Percentiles rank a stretch among this genome's conserved stretches.
Conservation (phyloP, 2,329 filamentous ascomycete species). For the Fusarium pininemorale region DNA sequence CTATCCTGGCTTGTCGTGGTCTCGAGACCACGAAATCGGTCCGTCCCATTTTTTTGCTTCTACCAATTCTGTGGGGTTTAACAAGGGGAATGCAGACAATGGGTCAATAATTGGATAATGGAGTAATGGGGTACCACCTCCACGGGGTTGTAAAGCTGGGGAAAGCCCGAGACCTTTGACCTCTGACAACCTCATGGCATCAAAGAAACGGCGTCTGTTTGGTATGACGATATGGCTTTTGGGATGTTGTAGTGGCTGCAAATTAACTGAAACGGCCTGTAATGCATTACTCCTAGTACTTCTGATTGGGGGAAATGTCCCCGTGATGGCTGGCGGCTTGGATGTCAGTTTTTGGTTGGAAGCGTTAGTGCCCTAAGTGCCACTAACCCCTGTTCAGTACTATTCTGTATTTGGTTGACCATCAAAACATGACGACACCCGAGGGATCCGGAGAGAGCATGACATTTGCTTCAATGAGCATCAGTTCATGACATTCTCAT, state of each 20-base stretch:
- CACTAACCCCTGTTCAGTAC: background rate
- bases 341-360: background rate
- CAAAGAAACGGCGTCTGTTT: background rate
- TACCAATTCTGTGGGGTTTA: constrained; percentile 16
- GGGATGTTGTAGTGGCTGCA: background rate
- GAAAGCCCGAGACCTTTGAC: background rate
- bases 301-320: constrained; percentile 2
- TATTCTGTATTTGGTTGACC: background rate
- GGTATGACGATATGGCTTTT: background rate
- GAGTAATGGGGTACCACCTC: background rate
- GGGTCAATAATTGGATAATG: background rate
- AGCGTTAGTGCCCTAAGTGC: background rate
- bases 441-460: constrained; percentile 14
- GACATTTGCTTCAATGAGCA: background rate
- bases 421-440: constrained; percentile 20
- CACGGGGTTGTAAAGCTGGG: constrained; percentile 26
- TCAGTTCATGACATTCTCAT: background rate
- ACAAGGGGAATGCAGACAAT: background rate
- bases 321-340: background rate
- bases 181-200: background rate
- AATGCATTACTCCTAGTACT: too few relatives aligned
- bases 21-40: constrained; percentile 38
- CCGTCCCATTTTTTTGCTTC: constrained; percentile 27
- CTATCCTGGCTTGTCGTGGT: background rate
- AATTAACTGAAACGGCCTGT: background rate